A percentile compares a stretch with the other conserved stretches of the same genome.
phyloP scores from a whole-genome alignment of 768 basidiomycete species.

The Pleurotus ostreatus region DNA sequence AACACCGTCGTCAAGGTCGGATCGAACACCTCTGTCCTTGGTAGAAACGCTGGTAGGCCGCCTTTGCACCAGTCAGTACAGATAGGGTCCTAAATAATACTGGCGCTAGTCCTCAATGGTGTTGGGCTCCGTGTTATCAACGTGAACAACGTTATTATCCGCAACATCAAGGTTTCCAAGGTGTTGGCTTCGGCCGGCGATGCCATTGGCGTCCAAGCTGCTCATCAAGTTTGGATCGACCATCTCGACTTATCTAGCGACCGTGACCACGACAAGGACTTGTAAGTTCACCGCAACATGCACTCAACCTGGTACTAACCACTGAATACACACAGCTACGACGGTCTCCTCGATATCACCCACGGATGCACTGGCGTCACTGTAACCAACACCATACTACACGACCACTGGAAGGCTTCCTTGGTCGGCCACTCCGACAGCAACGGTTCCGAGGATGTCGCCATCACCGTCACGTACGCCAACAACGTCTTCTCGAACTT shows the following conservation, averaged over 20 bases:
- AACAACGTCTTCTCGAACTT: conserved; percentile 17
- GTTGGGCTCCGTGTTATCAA: conserved; percentile 42
- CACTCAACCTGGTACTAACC: neutral
- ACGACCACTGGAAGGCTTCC: conserved; percentile 43
- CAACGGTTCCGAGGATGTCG: conserved; percentile 29
- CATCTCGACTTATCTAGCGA: conserved; percentile 42
- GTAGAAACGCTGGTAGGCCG: conserved; percentile 30
- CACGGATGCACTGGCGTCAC: conserved; percentile 34
- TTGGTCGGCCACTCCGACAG: conserved; percentile 41
- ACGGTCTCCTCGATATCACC: conserved; percentile 23
- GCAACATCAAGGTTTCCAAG: conserved; percentile 46
- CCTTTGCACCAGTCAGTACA: neutral
- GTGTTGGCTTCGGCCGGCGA: conserved; percentile 42
- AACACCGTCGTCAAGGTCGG: conserved; percentile 37
- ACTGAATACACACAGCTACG: conserved; percentile 27
- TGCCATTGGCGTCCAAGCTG: conserved; percentile 37
- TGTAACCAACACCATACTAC: conserved; percentile 36
- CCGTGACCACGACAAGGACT: conserved; percentile 41
- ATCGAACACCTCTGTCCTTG: conserved; percentile 40
- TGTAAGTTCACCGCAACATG: conserved; percentile 16
- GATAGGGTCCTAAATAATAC: too few species aligned
- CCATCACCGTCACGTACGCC: conserved; percentile 8
- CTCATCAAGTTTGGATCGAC: conserved; percentile 42
- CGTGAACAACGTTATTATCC: conserved; percentile 42
- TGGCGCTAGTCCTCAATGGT: conserved; percentile 32